Evolutionary conservation across 768 basidiomycete genomes (phyloP).

Genomic region (Leccinum fibrillosum): DNA sequence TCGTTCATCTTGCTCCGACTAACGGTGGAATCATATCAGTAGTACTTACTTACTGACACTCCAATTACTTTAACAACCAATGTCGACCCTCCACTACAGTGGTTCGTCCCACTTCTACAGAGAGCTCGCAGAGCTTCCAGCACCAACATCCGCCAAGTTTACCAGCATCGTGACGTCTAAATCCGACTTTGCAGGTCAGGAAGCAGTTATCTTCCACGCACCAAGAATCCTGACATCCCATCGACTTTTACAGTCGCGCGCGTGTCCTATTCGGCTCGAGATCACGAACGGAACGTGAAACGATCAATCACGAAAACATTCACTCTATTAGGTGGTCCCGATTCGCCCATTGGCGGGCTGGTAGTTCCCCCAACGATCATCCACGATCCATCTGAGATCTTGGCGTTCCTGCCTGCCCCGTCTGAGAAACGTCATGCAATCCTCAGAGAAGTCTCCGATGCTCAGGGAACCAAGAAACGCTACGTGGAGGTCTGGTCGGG

Average conservation of each 20-base stretch:
- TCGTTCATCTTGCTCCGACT: too few species aligned
- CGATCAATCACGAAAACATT: slow-evolving; percentile 41
- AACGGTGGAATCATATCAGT: too few species aligned
- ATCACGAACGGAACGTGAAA: slow-evolving; percentile 51
- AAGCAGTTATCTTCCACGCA: background rate
- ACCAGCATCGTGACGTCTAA: slow-evolving; percentile 7
- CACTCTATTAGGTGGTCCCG: slow-evolving; percentile 19
- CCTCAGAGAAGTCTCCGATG: slow-evolving; percentile 37
- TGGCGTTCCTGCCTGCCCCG: slow-evolving; percentile 42
- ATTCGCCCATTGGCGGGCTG: slow-evolving; percentile 6
- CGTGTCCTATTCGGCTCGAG: slow-evolving; percentile 44
- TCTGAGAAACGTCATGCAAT: slow-evolving; percentile 42
- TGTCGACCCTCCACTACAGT: background rate
- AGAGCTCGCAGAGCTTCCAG: slow-evolving; percentile 34
- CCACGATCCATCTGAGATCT: slow-evolving; percentile 33
- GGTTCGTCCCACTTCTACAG: background rate
- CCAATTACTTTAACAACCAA: background rate
- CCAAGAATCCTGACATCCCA: too few species aligned
- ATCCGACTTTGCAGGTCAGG: slow-evolving; percentile 14
- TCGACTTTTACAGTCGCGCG: slow-evolving; percentile 34
- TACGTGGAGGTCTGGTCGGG: slow-evolving; percentile 60
- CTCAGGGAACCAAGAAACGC: slow-evolving; percentile 37
- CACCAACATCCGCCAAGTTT: slow-evolving; percentile 36
- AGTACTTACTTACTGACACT: too few species aligned
- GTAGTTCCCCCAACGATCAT: slow-evolving; percentile 12